These are phyloP conservation scores for Fusarium proliferatum DNA, from an alignment of 2,329 filamentous ascomycete species.

Conservation along the genomic window DNA sequence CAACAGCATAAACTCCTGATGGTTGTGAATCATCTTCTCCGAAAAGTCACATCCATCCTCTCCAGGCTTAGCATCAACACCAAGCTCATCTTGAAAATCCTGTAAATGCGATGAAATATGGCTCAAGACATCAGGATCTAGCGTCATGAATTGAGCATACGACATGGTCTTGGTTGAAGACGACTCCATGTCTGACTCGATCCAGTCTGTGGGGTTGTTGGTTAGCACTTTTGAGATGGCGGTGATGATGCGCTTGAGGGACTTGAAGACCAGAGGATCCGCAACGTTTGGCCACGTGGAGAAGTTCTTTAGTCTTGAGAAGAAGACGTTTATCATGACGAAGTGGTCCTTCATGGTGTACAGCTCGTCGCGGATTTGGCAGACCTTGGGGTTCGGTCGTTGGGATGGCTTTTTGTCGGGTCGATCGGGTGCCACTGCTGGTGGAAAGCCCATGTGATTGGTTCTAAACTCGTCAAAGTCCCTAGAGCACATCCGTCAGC, in stretches of 20 bases:
- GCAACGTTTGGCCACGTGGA: background rate
- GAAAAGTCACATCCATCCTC: background rate
- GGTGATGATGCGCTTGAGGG: slow-evolving; percentile 7
- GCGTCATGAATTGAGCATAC: slow-evolving; percentile 26
- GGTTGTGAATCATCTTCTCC: slow-evolving; percentile 22
- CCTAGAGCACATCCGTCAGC: background rate
- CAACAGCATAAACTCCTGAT: slow-evolving; percentile 24
- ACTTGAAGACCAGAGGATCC: background rate
- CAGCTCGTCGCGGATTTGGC: slow-evolving; percentile 30
- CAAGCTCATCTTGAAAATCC: slow-evolving; percentile 24
- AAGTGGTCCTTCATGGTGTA: slow-evolving; percentile 38
- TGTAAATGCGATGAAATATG: slow-evolving; percentile 26
- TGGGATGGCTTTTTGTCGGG: background rate
- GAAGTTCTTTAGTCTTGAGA: background rate
- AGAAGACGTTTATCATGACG: background rate
- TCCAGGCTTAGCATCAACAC: background rate
- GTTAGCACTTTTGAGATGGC: slow-evolving; percentile 35
- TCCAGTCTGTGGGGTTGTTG: slow-evolving; percentile 43
- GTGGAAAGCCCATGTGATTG: slow-evolving; percentile 24
- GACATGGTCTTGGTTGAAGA: slow-evolving; percentile 1
- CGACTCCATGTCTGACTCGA: slow-evolving; percentile 22
- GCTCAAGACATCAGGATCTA: slow-evolving; percentile 33
- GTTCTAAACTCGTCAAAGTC: slow-evolving; percentile 38
- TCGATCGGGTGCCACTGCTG: background rate
- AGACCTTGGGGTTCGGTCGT: slow-evolving; percentile 21